Evolutionary conservation across 2,329 filamentous ascomycete genomes (phyloP).

Genomic region (Colletotrichum sublineola): DNA sequence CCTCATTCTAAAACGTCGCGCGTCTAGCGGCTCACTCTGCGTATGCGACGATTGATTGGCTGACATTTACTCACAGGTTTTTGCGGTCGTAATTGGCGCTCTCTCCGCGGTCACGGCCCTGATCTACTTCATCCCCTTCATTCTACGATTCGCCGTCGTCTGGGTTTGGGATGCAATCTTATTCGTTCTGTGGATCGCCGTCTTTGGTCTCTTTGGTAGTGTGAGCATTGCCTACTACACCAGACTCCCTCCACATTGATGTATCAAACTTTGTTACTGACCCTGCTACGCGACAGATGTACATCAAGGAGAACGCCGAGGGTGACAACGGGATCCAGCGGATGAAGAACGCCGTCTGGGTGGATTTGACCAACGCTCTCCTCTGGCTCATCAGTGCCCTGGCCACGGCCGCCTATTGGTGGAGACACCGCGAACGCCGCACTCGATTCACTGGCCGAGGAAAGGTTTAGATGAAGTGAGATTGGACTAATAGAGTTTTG

Average conservation of each 20-base stretch:
- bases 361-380: conserved; percentile 80
- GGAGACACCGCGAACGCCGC: conserved; percentile 63
- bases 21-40: neutral
- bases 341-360: conserved; percentile 91
- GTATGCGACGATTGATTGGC: neutral
- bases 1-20: too few relatives aligned
- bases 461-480: conserved; percentile 56
- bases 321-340: conserved; percentile 74
- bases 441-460: conserved; percentile 72
- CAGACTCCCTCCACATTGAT: neutral
- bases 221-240: conserved; percentile 50
- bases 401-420: conserved; percentile 71
- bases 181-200: conserved; percentile 82
- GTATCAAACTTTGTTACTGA: neutral
- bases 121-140: conserved; percentile 74
- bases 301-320: conserved; percentile 76
- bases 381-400: conserved; percentile 79
- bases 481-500: conserved; percentile 4
- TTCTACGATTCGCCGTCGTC: conserved; percentile 65
- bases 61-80: conserved; percentile 64
- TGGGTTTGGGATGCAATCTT: conserved; percentile 80
- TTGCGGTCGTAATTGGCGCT: conserved; percentile 77
- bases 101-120: conserved; percentile 75
- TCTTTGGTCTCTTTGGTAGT: conserved; percentile 87
- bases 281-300: conserved; percentile 63